phyloP scores from a whole-genome alignment of 2,329 filamentous ascomycete genomes.

The Tolypocladium inflatum region DNA sequence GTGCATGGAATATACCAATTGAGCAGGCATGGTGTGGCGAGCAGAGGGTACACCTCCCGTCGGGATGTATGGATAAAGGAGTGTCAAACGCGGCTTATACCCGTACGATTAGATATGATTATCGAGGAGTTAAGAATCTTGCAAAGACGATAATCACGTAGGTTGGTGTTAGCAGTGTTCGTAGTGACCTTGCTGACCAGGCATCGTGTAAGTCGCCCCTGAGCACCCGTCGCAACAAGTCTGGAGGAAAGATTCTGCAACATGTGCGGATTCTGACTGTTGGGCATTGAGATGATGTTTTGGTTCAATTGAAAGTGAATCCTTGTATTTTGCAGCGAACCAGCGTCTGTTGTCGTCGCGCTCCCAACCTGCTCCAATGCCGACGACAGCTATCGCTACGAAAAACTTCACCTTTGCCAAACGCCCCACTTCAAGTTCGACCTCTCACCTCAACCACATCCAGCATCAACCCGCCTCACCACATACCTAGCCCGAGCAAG shows the following conservation, averaged over 20 bases:
- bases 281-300: neutral
- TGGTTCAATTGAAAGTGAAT: neutral
- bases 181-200: neutral
- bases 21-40: neutral
- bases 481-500: neutral
- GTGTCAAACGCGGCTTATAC: neutral
- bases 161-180: no score
- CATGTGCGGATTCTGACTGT: no score
- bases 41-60: neutral
- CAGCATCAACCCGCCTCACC: neutral
- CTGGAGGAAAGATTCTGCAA: neutral
- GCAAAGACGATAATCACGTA: neutral
- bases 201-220: neutral
- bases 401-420: constrained; percentile 15
- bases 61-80: neutral
- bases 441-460: constrained; percentile 3
- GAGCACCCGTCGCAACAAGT: neutral
- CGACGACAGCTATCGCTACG: neutral
- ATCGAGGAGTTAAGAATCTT: neutral
- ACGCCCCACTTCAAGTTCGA: constrained; percentile 18
- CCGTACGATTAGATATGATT: no score
- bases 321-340: neutral
- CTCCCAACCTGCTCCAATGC: neutral
- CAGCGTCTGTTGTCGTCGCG: neutral
- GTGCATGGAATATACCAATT: neutral